Conservation (phyloP, 768 basidiomycete species). For the Candolleomyces eurysporus region DNA sequence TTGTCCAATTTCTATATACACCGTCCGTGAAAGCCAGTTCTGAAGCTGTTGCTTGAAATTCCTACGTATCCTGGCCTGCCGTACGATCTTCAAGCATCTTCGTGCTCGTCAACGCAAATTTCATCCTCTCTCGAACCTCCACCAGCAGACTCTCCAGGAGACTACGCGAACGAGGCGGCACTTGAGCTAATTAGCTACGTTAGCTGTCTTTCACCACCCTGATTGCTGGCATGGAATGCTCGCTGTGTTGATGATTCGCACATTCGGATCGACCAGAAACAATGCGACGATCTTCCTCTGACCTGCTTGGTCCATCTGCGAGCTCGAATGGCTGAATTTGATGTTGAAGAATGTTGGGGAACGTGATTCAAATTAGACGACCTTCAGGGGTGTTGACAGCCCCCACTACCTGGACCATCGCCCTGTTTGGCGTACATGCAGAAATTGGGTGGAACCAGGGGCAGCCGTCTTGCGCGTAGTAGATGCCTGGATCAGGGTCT, state of each 20-base stretch:
- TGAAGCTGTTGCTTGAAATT: too few species aligned
- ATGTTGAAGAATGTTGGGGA: conserved; percentile 39
- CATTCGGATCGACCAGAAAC: conserved; percentile 34
- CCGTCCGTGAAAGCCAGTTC: too few species aligned
- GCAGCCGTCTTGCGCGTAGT: conserved; percentile 19
- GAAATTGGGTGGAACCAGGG: conserved; percentile 19
- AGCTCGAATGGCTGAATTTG: conserved; percentile 32
- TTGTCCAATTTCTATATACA: too few species aligned
- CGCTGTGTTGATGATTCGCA: conserved; percentile 21
- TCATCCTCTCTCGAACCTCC: background rate
- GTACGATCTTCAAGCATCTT: too few species aligned
- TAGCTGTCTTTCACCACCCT: conserved; percentile 22
- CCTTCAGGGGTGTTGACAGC: conserved; percentile 25
- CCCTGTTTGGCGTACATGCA: conserved; percentile 10
- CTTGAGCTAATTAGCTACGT: background rate
- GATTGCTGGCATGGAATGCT: conserved; percentile 25
- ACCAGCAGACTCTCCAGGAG: background rate
- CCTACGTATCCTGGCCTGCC: too few species aligned
- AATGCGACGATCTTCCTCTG: conserved; percentile 39
- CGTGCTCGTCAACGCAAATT: too few species aligned
- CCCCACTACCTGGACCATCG: conserved; percentile 22
- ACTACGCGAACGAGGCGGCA: background rate
- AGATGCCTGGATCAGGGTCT: background rate
- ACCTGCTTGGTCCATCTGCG: conserved; percentile 31
- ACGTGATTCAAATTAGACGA: conserved; percentile 29